Base-by-base conservation (phyloP, 1,284 basidiomycete species). In the Afroboletus lepidellus region DNA sequence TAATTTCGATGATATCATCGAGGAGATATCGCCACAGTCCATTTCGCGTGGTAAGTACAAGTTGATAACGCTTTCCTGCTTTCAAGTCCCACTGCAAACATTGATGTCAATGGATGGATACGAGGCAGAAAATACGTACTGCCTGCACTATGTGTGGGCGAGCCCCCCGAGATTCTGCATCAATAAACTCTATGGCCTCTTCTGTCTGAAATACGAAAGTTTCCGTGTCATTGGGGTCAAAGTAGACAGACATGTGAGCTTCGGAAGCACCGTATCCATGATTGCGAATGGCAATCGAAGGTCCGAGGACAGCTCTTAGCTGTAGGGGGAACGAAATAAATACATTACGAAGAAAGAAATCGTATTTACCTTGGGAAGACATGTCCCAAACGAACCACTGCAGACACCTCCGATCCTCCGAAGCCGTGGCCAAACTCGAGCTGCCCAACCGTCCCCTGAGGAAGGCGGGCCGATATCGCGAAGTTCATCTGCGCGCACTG, bases 21-120 rank as follows among this genome's bases (percentile, higher is more conserved):
- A 62, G 20, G 6, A 51, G 43, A 36, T 61, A 61, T 30, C 60
- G 33, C 60, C 60, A 61, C 24, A 58, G 24, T 8, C 58, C 60
- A 11, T 55, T 49, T 48, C 52, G 51, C 9, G 59, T 63, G 9
- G 61, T 63, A 8, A 61, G 3, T 15, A 59, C 48, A 5, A 55
- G 23, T 33, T 53, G 51, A 32, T 62, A 62, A 7, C 33, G 44
- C 23, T 42, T 39, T 25, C 58, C 57, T 15, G 36, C 34, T 24
- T 58, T 32, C 15, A 54, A 16, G 1, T 60, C 54, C 56, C 56
- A 58, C 60, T 62, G 34, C 3, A n/a, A 41, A 18, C 18, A 11
- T 8, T 12, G 12, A 7, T 16, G n/a, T 44, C 20, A 53, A 42
- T 18, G 20, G n/a, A 13, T 30, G 24, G 24, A 5, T 11, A 25